Percentiles rank a stretch among this genome's conserved stretches.
These are phyloP conservation scores for Durusdinium trenchii DNA, from an alignment of 73 alveolate genomes.

Conservation along the genomic window DNA sequence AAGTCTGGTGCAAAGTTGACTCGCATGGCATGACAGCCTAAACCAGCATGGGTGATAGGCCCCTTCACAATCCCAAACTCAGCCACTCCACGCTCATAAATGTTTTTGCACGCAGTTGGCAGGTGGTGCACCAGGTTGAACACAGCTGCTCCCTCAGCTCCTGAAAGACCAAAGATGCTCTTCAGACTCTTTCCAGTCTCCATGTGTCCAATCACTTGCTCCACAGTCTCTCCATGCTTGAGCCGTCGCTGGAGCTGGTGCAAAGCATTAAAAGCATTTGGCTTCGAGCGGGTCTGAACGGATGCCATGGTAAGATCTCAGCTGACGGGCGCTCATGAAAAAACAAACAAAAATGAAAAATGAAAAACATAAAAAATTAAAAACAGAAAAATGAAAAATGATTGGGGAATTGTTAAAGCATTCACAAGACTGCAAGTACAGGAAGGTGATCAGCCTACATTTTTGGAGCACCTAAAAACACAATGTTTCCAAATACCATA, in stretches of 20 bases:
- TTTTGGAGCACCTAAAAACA: background rate
- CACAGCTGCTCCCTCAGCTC: slow-evolving; percentile 12
- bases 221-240: background rate
- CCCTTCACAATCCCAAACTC: slow-evolving; percentile 25
- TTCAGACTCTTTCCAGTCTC: background rate
- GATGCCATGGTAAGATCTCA: background rate
- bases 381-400: background rate
- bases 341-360: background rate
- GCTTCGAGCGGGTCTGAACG: slow-evolving; percentile 20
- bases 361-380: background rate
- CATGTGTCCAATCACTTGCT: background rate
- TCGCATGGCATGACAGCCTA: background rate
- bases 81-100: background rate
- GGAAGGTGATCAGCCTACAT: no score
- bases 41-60: background rate
- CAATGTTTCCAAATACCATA: background rate
- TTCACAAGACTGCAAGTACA: background rate
- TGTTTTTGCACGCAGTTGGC: background rate
- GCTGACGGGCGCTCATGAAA: background rate
- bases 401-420: background rate
- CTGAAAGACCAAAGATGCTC: background rate
- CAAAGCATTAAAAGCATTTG: slow-evolving; percentile 20
- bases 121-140: slow-evolving; percentile 23
- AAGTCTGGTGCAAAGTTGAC: background rate
- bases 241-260: slow-evolving; percentile 20